phyloP scores from a whole-genome alignment of 1,139 yeast genomes.

The Hyphopichia wangnamkhiaoensis region DNA sequence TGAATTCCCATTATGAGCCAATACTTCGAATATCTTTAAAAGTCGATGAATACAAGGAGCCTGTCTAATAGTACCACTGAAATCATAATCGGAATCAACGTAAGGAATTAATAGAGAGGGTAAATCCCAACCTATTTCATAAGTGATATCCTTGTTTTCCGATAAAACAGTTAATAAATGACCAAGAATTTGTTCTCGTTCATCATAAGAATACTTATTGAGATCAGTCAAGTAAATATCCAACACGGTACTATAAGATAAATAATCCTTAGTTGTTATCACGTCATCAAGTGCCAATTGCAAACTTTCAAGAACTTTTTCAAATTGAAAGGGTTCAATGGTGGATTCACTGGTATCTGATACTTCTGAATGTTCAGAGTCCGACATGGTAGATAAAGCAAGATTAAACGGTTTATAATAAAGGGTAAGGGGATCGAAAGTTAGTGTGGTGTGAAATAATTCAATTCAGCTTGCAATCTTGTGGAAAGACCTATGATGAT shows the following conservation, averaged over 20 bases:
- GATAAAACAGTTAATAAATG: conserved; percentile 35
- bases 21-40: conserved; percentile 54
- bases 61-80: conserved; percentile 20
- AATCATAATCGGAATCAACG: conserved; percentile 30
- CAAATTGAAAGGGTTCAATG: conserved; percentile 24
- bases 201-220: conserved; percentile 44
- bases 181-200: conserved; percentile 46
- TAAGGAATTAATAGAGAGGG: conserved; percentile 61
- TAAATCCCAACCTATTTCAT: conserved; percentile 86
- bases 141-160: conserved; percentile 48
- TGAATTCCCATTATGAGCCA: conserved; percentile 71
- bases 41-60: conserved; percentile 40
- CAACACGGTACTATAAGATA: conserved; percentile 71
- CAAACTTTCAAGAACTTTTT: conserved; percentile 28
- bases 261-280: conserved; percentile 52
- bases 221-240: conserved; percentile 62
- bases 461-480: too few species aligned
- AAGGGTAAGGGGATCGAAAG: too few species aligned
- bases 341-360: conserved; percentile 26
- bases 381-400: conserved; percentile 19
- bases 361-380: conserved; percentile 16
- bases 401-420: background rate
- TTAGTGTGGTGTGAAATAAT: background rate
- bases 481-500: too few species aligned
- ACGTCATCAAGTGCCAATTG: conserved; percentile 40